These are phyloP conservation scores for Puccinia coronata DNA, from an alignment of 1,284 basidiomycete species.

Conservation along the genomic window DNA sequence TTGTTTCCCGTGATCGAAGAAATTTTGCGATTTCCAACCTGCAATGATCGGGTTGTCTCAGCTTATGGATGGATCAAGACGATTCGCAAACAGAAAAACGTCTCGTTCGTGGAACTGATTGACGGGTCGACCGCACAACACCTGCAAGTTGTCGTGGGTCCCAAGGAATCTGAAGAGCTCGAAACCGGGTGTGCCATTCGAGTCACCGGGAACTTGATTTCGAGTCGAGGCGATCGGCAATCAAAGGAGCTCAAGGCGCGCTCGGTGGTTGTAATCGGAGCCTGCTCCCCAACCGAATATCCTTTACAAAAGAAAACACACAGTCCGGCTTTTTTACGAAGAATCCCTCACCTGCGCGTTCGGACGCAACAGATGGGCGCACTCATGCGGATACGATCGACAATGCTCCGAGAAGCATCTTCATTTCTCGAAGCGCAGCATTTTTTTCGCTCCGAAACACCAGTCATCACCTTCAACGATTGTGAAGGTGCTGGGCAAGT, in stretches of 20 bases:
- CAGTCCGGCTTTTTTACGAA: slow-evolving; percentile 15
- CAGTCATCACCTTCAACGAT: slow-evolving; percentile 84
- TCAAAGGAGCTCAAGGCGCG: slow-evolving; percentile 29
- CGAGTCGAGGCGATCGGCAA: slow-evolving; percentile 24
- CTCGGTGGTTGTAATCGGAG: background rate
- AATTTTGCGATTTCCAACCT: slow-evolving; percentile 22
- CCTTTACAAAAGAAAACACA: slow-evolving; percentile 44
- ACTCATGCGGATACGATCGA: slow-evolving; percentile 72
- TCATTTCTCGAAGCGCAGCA: slow-evolving; percentile 61
- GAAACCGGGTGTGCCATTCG: slow-evolving; percentile 32
- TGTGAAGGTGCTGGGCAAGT: slow-evolving; percentile 97
- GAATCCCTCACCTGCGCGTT: slow-evolving; percentile 72
- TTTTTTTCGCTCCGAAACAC: slow-evolving; percentile 78
- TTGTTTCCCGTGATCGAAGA: slow-evolving; percentile 24
- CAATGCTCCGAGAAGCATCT: slow-evolving; percentile 50
- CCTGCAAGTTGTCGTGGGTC: slow-evolving; percentile 29
- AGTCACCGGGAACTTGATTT: slow-evolving; percentile 32
- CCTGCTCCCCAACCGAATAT: slow-evolving; percentile 11
- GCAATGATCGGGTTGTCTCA: background rate
- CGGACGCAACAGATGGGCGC: slow-evolving; percentile 71
- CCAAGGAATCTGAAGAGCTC: slow-evolving; percentile 16
- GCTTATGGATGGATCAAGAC: slow-evolving; percentile 41
- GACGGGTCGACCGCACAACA: slow-evolving; percentile 37
- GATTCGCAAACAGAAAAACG: slow-evolving; percentile 36
- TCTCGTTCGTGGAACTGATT: slow-evolving; percentile 25